Base-by-base conservation (phyloP, 495 filamentous ascomycete genomes). In the Xylaria castorea region DNA sequence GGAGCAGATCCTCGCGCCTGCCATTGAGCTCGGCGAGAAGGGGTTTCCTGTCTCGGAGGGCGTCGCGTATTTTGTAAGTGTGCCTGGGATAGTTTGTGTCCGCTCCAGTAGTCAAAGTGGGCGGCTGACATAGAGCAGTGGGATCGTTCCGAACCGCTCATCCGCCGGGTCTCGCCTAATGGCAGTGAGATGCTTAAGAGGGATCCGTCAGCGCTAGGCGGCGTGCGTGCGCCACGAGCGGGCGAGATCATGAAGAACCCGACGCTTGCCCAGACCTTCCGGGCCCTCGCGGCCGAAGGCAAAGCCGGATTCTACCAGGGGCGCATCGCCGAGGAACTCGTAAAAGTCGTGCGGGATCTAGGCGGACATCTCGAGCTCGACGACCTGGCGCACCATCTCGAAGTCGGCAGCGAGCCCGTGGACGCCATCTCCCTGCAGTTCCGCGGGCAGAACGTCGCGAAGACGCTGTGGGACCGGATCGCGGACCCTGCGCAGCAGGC, bases 221-320 rank as follows among this genome's bases (percentile, higher is more conserved):
- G 92, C 46, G 80, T 80, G 55, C 83, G 94, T 64, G 89, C 91
- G 34, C 96, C 96, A 1, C 82, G 77, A 1, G 86, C 93, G 9
- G 96, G 96, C n/a, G 97, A 99, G 74, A 87, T 98, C 68, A 90
- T 97, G 86, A 92, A 91, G 80, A 95, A 97, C 70, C 93, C 92
- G 3, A 89, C 88, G 1, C 85, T 98, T 9, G 96, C 92, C 12
- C 86, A 86, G 65, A 97, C 95, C 0, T 97, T 97, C 86, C 89
- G 93, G 50, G 79, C 90, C 7, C 84, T 99, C 5, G 95, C 92
- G 0, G 83, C 89, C 32, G 85, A 97, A 38, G 94, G 95, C 48
- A 97, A 95, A 80, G 89, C 89, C 71, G 96, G 96, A 5, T 99
- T 98, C 84, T 99, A 99, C 80, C 86, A 91, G 40, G 97, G 97